Percentiles rank a stretch among this genome's conserved stretches.
These are phyloP conservation scores for Angophora floribunda DNA, from an alignment of 345 rosid genomes.

Conservation along the genomic window DNA sequence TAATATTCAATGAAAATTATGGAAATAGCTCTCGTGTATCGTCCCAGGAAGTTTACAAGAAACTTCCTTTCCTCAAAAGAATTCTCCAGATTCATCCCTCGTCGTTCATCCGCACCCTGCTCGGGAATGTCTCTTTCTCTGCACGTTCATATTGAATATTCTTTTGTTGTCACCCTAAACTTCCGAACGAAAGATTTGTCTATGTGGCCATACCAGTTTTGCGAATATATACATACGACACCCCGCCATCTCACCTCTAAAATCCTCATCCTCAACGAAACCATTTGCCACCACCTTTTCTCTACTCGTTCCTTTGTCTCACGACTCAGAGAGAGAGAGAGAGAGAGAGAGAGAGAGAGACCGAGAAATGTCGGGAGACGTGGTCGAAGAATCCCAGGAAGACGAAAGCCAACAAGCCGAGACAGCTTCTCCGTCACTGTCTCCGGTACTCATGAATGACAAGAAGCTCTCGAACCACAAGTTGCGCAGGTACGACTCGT, in stretches of 20 bases:
- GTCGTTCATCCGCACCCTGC: not conserved
- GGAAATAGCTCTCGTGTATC: not conserved
- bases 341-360: not conserved
- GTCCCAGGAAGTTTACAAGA: not conserved
- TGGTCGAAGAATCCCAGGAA: not conserved
- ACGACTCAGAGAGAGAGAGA: not conserved
- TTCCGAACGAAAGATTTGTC: not conserved
- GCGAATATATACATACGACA: not conserved
- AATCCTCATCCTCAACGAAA: not conserved
- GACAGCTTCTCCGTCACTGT: not conserved
- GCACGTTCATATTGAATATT: not conserved
- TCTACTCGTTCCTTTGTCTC: not conserved
- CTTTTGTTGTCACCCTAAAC: not conserved
- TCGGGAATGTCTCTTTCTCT: not conserved
- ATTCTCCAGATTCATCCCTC: not conserved
- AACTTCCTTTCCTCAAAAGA: not conserved
- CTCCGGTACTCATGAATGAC: not conserved
- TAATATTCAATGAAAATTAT: not conserved
- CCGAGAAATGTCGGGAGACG: not conserved
- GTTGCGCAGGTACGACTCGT: not conserved
- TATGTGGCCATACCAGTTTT: not conserved
- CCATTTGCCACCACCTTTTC: not conserved
- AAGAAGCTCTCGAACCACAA: not conserved
- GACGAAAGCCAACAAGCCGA: not conserved
- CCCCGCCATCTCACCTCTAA: not conserved